Base-by-base conservation (phyloP, 352 stramenopile genomes). In the Phytophthora ohioensis region DNA sequence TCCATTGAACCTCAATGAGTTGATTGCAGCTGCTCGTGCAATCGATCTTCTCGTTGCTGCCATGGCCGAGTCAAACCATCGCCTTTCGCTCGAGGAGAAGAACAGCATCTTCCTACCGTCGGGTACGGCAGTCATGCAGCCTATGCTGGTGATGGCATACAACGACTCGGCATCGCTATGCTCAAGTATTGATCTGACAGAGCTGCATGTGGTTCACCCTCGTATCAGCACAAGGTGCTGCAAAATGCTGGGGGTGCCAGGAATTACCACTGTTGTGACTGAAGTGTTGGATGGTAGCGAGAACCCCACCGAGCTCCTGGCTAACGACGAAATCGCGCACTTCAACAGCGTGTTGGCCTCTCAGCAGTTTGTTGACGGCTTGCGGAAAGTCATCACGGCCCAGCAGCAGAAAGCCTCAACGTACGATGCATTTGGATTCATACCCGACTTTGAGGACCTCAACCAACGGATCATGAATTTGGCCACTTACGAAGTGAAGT, bases 1-100 rank as follows among this genome's bases (percentile, higher is more conserved):
- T 13, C 59, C 81, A 32, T 74, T 98, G 11, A 98, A 97, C 61
- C 67, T 96, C 34, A 98, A 98, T 62, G 92, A 98, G 72, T 65
- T 97, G 30, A 73, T 91, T 31, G 91, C 89, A 42, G 90, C 95
- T 41, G 68, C 82, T 35, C 90, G 90, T 43, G 81, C 96, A 32
- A 78, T 97, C 21, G 79, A 82, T 27, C 62, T 96, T 46, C 68
- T 97, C 4, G 76, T 82, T 8, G 71, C 82, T 17, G 64, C 70
- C 15, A 65, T 93, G 30, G 54, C 57, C 1, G 85, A 91, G 47
- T 80, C 75, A 10, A 89, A 79, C 35, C 57, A 84, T 57, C 65
- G 64, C 1, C 63, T 93, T 10, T 75, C 72, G 7, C 42, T 75
- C 1, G 66, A 78, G 4, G 75, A 79, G 12, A 80, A 88, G 52